Base-by-base conservation (phyloP, 345 rosid species). In the Hypericum androsaemum region DNA sequence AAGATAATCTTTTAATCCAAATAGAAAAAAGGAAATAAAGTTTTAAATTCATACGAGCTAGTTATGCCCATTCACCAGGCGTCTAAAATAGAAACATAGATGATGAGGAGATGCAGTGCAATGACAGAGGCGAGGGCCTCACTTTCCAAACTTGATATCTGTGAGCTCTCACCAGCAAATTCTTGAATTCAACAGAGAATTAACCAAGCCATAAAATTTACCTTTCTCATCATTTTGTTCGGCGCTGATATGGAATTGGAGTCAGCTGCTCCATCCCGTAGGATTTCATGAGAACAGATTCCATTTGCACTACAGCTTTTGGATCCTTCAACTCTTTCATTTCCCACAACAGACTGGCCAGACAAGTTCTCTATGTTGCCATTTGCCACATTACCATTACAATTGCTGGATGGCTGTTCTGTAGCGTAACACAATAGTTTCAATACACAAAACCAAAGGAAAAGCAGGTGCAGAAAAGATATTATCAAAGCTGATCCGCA, bases 221-320 rank as follows among this genome's bases (percentile, higher is more conserved):
- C 99, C 99, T 94, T 94, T 60, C 78, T 72, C 85, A 65, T 83
- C 62, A 88, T 57, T 63, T 62, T 89, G 58, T 63, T 74, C 48
- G 43, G 62, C 53, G n/a, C 40, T 22, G 46, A 59, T 46, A 59
- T 75, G 46, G 64, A 57, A 57, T 58, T 59, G 15, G 68, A 62
- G 60, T 66, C 69, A 22, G 62, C 64, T 46, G 66, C 81, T 50
- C 82, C 73, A 40, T 88, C 72, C 47, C 56, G 77, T 53, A 94
- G 94, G 64, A 88, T 84, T 62, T 88, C 95, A 64, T 82, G 94
- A 59, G 99, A 80, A 70, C 92, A 94, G 61, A 94, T 86, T 52
- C 81, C 88, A 69, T 81, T 80, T 49, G 60, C 66, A 61, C 77
- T 71, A 53, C 56, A 59, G 57, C 51, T 56, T 59, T 69, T 86